Conservation (phyloP, 1,284 basidiomycete genomes). For the Cutaneotrichosporon cutaneum region DNA sequence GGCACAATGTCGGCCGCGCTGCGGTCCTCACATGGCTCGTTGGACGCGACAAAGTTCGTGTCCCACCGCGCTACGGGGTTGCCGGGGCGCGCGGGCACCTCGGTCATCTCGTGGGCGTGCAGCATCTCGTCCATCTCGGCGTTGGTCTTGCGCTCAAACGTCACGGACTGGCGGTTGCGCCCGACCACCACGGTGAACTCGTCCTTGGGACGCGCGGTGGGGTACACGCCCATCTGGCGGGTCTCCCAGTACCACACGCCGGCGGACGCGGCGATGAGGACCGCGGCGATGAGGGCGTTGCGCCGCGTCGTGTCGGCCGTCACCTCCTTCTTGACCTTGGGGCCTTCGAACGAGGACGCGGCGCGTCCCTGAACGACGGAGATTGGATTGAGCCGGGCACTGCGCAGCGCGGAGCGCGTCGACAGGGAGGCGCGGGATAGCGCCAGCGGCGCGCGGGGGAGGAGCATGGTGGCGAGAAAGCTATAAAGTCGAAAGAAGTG, state of each 20-base stretch:
- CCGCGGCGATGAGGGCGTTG: constrained; percentile 31
- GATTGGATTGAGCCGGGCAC: constrained; percentile 13
- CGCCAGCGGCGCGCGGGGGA: constrained; percentile 9
- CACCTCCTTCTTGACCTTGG: constrained; percentile 10
- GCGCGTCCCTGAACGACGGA: constrained; percentile 1
- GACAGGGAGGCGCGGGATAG: neutral
- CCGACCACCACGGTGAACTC: constrained; percentile 21
- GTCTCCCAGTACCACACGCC: constrained; percentile 38
- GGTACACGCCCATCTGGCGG: constrained; percentile 8
- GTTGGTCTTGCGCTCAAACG: constrained; percentile 36
- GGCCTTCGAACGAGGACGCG: constrained; percentile 6
- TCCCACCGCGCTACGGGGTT: constrained; percentile 60
- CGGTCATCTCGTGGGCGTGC: constrained; percentile 33
- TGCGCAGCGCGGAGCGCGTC: neutral
- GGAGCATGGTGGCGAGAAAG: constrained; percentile 1
- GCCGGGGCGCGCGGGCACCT: constrained; percentile 24
- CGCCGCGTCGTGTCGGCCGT: constrained; percentile 15
- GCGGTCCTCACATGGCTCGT: constrained; percentile 88
- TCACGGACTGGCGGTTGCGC: constrained; percentile 22
- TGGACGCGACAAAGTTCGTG: constrained; percentile 75
- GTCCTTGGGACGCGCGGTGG: neutral
- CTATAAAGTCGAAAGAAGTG: neutral
- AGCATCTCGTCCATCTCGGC: constrained; percentile 38
- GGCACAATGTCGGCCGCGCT: constrained; percentile 68
- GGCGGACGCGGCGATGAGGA: constrained; percentile 33